Evolutionary conservation across 1,139 yeast species (phyloP).

Genomic region (Geotrichum carabidarum): DNA sequence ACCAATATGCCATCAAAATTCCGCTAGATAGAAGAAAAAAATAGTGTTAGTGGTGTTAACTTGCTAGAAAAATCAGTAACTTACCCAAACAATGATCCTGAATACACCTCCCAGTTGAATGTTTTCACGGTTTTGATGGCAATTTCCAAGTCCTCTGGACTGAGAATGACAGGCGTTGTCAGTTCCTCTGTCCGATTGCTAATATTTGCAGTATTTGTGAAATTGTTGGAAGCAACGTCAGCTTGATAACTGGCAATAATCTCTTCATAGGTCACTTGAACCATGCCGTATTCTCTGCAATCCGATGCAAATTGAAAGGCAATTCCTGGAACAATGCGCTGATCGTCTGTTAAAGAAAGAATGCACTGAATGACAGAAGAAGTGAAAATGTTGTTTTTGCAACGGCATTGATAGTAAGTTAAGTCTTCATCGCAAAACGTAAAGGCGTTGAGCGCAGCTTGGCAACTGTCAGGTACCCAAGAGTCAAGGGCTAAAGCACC

Average conservation of each 20-base stretch:
- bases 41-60: not conserved
- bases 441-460: no score
- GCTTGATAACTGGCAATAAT: not conserved
- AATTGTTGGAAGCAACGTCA: constrained; percentile 3
- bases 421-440: not conserved
- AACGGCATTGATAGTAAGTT: not conserved
- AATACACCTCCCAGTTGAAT: constrained; percentile 5
- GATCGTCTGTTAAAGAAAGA: not conserved
- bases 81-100: constrained; percentile 15
- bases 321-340: no score
- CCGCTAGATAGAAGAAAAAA: not conserved
- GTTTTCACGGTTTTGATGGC: constrained; percentile 4
- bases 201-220: not conserved
- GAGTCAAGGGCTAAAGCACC: no score
- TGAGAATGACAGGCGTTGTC: constrained; percentile 3
- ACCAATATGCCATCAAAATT: constrained; percentile 27
- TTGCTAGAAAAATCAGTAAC: constrained; percentile 27
- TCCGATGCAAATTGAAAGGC: not conserved
- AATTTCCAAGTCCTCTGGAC: not conserved
- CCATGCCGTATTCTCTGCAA: not conserved
- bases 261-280: not conserved
- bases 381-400: not conserved
- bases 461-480: no score
- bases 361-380: not conserved
- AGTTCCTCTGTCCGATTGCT: not conserved